Conservation (phyloP, 495 filamentous ascomycete genomes). For the Neurospora sp. region DNA sequence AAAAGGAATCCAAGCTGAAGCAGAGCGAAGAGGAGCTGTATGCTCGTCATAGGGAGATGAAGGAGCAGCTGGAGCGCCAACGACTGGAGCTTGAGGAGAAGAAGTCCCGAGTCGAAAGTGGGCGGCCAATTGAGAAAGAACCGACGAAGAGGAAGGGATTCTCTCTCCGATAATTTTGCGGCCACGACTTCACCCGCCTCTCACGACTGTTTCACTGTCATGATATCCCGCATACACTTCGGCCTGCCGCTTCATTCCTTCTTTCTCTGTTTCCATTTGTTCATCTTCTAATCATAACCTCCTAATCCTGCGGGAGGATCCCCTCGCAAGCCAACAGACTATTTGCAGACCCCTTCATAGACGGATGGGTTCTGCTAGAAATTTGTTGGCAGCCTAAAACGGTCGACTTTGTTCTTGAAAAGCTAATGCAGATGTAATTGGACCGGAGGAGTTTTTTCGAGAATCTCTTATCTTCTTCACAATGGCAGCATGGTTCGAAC, state of each 20-base stretch:
- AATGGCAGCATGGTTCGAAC: conserved; percentile 8
- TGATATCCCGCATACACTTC: conserved; percentile 38
- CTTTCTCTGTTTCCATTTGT: conserved; percentile 26
- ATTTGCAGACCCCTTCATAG: neutral
- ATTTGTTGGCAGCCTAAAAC: conserved; percentile 13
- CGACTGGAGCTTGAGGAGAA: conserved; percentile 93
- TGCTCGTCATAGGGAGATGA: conserved; percentile 97
- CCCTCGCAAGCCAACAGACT: conserved; percentile 15
- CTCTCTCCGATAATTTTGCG: conserved; percentile 70
- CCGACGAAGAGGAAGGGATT: conserved; percentile 94
- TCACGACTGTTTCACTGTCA: conserved; percentile 37
- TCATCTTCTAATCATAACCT: conserved; percentile 40
- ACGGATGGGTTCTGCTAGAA: conserved; percentile 3
- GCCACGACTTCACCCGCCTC: conserved; percentile 9
- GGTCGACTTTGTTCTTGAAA: conserved; percentile 28
- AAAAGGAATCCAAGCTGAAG: conserved; percentile 99
- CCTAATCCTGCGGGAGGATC: conserved; percentile 32
- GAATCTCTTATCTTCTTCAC: conserved; percentile 8
- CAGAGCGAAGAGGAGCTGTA: conserved; percentile 99
- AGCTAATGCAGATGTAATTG: conserved; percentile 28
- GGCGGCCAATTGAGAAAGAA: conserved; percentile 92
- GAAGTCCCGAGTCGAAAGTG: conserved; percentile 86
- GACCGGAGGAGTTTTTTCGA: conserved; percentile 20
- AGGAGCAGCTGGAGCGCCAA: conserved; percentile 95
- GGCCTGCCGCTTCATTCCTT: conserved; percentile 34